Evolutionary conservation across 1,284 basidiomycete genomes (phyloP).

Genomic region (Cryptococcus wingfieldii): DNA sequence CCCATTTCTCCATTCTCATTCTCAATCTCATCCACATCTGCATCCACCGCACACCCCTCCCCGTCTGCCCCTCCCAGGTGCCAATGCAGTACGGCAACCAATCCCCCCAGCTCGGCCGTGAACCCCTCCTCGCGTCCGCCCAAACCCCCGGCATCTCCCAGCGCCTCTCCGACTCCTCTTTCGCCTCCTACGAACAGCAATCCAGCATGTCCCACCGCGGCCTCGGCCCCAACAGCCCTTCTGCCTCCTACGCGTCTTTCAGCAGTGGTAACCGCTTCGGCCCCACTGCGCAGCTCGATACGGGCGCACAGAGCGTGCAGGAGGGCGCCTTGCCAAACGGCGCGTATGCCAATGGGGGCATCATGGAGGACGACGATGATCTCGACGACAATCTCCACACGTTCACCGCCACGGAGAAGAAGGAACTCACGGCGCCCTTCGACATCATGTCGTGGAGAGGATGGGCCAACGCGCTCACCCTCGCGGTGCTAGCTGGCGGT

Average conservation of each 20-base stretch:
- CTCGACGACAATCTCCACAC: constrained; percentile 59
- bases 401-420: constrained; percentile 42
- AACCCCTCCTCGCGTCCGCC: constrained; percentile 34
- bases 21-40: neutral
- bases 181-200: constrained; percentile 27
- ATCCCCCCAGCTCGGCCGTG: constrained; percentile 22
- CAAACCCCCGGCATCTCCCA: constrained; percentile 31
- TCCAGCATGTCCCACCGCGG: constrained; percentile 16
- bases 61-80: neutral
- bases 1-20: neutral
- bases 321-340: no score
- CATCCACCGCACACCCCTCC: neutral
- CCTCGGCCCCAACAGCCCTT: constrained; percentile 1
- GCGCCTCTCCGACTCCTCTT: constrained; percentile 33
- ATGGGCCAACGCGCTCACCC: constrained; percentile 55
- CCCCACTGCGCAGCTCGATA: constrained; percentile 20
- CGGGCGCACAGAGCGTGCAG: neutral
- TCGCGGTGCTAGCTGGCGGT: constrained; percentile 48
- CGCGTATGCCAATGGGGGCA: neutral
- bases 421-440: constrained; percentile 49
- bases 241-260: constrained; percentile 12
- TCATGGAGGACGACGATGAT: constrained; percentile 41
- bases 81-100: constrained; percentile 13
- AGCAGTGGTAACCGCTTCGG: constrained; percentile 18
- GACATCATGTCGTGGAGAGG: constrained; percentile 40